Conservation (phyloP, 164 flowering plant genomes). For the Magnolia changhungtana region DNA sequence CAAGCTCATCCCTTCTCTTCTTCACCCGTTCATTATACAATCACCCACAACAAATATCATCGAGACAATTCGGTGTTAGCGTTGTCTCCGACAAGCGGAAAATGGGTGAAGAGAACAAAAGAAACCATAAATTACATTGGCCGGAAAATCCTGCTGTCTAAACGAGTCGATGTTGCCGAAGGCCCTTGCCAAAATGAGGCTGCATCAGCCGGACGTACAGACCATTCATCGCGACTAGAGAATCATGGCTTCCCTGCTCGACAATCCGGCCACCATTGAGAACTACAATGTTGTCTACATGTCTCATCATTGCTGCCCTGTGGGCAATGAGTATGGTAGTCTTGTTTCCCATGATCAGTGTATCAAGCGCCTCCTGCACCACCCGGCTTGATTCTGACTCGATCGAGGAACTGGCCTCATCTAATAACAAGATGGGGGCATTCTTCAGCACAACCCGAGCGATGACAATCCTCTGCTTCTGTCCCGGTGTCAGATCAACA, state of each 20-base stretch:
- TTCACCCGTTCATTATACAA: slow-evolving; percentile 25
- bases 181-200: slow-evolving; percentile 86
- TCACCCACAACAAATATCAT: slow-evolving; percentile 13
- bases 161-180: slow-evolving; percentile 77
- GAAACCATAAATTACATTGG: slow-evolving; percentile 16
- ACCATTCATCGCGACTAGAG: slow-evolving; percentile 68
- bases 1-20: slow-evolving; percentile 13
- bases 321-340: slow-evolving; percentile 94
- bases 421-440: slow-evolving; percentile 87
- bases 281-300: slow-evolving; percentile 94
- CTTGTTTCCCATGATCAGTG: slow-evolving; percentile 94
- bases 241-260: slow-evolving; percentile 91
- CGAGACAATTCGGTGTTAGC: neutral
- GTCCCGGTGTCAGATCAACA: slow-evolving; percentile 92
- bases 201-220: slow-evolving; percentile 92
- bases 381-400: slow-evolving; percentile 97
- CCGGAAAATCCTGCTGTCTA: slow-evolving; percentile 23
- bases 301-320: slow-evolving; percentile 96
- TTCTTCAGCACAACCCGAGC: slow-evolving; percentile 95
- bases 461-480: slow-evolving; percentile 94
- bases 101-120: slow-evolving; percentile 16
- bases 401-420: slow-evolving; percentile 92
- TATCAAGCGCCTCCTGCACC: slow-evolving; percentile 96
- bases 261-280: slow-evolving; percentile 92
- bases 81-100: neutral